phyloP scores from a whole-genome alignment of 1,284 basidiomycete species.

The Marasmius sp. region DNA sequence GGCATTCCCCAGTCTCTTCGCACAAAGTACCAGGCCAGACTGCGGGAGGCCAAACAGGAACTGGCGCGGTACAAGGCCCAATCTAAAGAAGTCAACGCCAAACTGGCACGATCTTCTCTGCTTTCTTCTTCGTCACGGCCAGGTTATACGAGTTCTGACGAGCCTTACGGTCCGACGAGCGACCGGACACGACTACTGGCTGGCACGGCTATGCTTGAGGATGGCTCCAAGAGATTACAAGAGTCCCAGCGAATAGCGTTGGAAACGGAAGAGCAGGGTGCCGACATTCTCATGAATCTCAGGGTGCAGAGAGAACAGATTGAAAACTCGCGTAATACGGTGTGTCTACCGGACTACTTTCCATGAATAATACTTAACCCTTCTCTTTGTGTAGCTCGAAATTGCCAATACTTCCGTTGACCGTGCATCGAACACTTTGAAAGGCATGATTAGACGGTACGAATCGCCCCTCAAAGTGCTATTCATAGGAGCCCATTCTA shows the following conservation, averaged over 20 bases:
- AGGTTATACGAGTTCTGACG: slow-evolving; percentile 65
- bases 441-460: slow-evolving; percentile 77
- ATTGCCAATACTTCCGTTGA: slow-evolving; percentile 73
- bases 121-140: slow-evolving; percentile 47
- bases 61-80: slow-evolving; percentile 79
- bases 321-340: slow-evolving; percentile 89
- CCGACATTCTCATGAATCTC: slow-evolving; percentile 88
- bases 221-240: slow-evolving; percentile 80
- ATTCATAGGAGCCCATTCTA: slow-evolving; percentile 15
- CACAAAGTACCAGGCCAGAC: slow-evolving; percentile 70
- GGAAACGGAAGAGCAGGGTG: slow-evolving; percentile 95
- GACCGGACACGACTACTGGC: slow-evolving; percentile 80
- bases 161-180: slow-evolving; percentile 68
- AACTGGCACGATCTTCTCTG: slow-evolving; percentile 60
- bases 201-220: slow-evolving; percentile 74
- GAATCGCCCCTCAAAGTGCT: slow-evolving; percentile 7
- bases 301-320: slow-evolving; percentile 93
- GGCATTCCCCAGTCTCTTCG: slow-evolving; percentile 88
- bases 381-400: slow-evolving; percentile 46
- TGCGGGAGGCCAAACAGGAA: slow-evolving; percentile 71
- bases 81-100: slow-evolving; percentile 62
- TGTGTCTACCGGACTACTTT: slow-evolving; percentile 35
- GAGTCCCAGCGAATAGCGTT: slow-evolving; percentile 92
- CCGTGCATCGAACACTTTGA: slow-evolving; percentile 71
- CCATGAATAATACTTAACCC: slow-evolving; percentile 7